Conservation (phyloP, 164 flowering plant species). For the Stephania cephalantha region DNA sequence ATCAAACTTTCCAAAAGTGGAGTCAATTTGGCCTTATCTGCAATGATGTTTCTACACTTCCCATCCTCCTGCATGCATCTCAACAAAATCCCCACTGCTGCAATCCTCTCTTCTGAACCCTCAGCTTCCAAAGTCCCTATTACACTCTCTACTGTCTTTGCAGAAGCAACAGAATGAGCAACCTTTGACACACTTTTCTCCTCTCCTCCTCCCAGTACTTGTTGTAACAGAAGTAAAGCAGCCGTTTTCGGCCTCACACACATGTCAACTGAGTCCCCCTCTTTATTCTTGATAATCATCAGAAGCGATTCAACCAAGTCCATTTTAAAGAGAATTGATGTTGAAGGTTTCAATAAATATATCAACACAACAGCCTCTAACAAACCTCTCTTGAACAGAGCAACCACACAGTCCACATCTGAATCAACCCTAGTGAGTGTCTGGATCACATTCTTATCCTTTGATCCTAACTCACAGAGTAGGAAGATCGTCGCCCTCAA, state of each 20-base stretch:
- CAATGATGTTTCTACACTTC: slow-evolving; percentile 52
- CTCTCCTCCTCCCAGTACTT: slow-evolving; percentile 34
- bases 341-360: slow-evolving; percentile 47
- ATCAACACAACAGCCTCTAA: slow-evolving; percentile 66
- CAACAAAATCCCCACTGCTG: slow-evolving; percentile 55
- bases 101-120: slow-evolving; percentile 46
- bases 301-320: slow-evolving; percentile 53
- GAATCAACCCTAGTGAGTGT: slow-evolving; percentile 66
- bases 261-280: slow-evolving; percentile 34
- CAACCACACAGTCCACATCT: slow-evolving; percentile 54
- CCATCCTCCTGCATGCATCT: slow-evolving; percentile 67
- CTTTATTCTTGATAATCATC: slow-evolving; percentile 31
- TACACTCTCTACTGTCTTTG: slow-evolving; percentile 35
- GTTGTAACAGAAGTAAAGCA: slow-evolving; percentile 43
- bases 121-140: slow-evolving; percentile 46
- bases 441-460: slow-evolving; percentile 49
- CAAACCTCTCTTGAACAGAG: slow-evolving; percentile 67
- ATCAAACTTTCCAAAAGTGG: slow-evolving; percentile 54
- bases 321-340: slow-evolving; percentile 38
- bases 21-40: slow-evolving; percentile 55
- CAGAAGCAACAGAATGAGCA: slow-evolving; percentile 31
- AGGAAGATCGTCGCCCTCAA: slow-evolving; percentile 51
- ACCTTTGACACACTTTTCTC: slow-evolving; percentile 23
- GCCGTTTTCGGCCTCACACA: slow-evolving; percentile 57
- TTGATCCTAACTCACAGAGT: slow-evolving; percentile 61